Evolutionary conservation across 768 basidiomycete species (phyloP), one percentile per base, ranked within the genome.

Genomic region (Leucosporidium scottii): DNA sequence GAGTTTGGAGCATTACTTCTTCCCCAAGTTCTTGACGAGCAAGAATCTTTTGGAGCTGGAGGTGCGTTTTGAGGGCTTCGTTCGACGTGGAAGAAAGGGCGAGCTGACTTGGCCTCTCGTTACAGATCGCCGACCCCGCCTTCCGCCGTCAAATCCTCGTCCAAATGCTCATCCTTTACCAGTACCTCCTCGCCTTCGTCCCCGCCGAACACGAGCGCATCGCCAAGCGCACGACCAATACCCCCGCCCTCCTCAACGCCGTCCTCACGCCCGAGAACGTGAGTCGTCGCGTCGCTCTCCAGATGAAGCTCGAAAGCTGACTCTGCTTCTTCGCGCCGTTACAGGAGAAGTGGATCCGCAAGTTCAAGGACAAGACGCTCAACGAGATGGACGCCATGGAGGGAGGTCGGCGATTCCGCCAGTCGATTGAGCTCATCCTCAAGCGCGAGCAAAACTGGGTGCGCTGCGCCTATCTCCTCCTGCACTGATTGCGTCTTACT

Each of bases 71-170:
- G 3, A 59, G 30, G 20, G 1, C 25, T 28, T 27, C 60, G 25
- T 47, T 56, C 17, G 13, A 27, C 25, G 50, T 8, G 25, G 50
- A 1, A 18, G 39, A 12, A 6, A 13, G 3, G 39, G 8, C 39
- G 39, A 44, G 27, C 51, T 53, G 27, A 23, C 28, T n/a, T 30
- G 44, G 57, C 56, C 69, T 56, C 30, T 72, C 66, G 23, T 58
- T 39, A 10, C 75, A 93, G 91, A 84, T 93, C 61, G 88, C 91
- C 27, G 92, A 93, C 75, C 89, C 89, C 0, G 85, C 89, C 74
- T 96, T 96, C 81, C 88, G 92, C n/a, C 86, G 91, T 21, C 93
- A 94, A 79, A 86, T 93, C 78, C 82, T 94, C 25, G 87, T 93
- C 76, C 92, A 96, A 66, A 65, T 75, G 49, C 72, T 77, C 30